Evolutionary conservation across 176 grass and related monocot genomes (phyloP).

Genomic region (Stipa capillata): DNA sequence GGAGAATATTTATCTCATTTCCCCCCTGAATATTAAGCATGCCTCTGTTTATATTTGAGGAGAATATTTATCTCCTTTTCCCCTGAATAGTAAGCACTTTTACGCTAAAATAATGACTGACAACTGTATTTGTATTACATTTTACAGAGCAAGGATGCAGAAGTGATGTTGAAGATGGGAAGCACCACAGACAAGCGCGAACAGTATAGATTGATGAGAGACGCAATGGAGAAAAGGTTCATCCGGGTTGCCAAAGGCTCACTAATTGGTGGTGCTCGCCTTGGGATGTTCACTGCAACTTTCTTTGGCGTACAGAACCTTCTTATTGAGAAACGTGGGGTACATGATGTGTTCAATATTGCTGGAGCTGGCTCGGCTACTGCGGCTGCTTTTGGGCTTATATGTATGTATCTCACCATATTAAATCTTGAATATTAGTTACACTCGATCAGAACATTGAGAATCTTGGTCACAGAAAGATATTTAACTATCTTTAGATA

Average conservation of each 20-base stretch:
- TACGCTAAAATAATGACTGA: not conserved
- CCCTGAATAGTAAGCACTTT: not conserved
- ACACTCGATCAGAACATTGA: not conserved
- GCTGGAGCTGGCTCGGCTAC: conserved; percentile 70
- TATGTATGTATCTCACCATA: conserved; percentile 38
- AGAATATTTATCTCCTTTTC: not conserved
- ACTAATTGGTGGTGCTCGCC: conserved; percentile 62
- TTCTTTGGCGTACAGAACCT: conserved; percentile 83
- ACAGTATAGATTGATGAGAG: conserved; percentile 97
- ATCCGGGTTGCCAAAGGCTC: conserved; percentile 65
- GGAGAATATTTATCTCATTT: not conserved
- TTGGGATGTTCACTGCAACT: conserved; percentile 75
- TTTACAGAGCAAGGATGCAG: conserved; percentile 89
- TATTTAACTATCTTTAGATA: not conserved
- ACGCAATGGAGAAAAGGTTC: conserved; percentile 94
- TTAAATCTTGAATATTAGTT: not conserved
- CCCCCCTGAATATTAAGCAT: not conserved
- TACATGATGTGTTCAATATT: conserved; percentile 76
- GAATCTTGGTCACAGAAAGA: not conserved
- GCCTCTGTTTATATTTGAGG: not conserved
- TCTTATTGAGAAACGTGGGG: conserved; percentile 59
- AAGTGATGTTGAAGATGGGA: conserved; percentile 98
- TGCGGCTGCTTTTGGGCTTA: conserved; percentile 70
- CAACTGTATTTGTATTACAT: not conserved
- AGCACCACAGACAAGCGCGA: conserved; percentile 87